These are phyloP conservation scores for Sistotremastrum niveocremeum DNA, from an alignment of 768 basidiomycete genomes.

Conservation along the genomic window DNA sequence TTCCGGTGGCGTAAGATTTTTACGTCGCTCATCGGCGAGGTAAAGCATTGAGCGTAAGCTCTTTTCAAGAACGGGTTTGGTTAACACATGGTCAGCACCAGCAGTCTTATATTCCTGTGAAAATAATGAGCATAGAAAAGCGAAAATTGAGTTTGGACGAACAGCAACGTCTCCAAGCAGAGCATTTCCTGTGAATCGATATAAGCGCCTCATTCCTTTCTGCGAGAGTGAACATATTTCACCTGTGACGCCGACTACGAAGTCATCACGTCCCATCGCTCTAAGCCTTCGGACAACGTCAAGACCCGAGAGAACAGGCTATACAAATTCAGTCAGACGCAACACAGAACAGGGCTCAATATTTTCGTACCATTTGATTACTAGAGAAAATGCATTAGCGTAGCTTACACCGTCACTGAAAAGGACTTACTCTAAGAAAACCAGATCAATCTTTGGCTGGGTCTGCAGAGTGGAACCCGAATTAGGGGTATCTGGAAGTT, in stretches of 20 bases:
- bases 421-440: no score
- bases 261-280: constrained; percentile 50
- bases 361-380: constrained; percentile 45
- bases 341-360: neutral
- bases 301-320: constrained; percentile 64
- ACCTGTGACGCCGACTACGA: constrained; percentile 77
- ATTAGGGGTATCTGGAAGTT: no score
- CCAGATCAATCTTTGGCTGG: no score
- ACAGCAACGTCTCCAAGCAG: neutral
- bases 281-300: constrained; percentile 53
- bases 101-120: neutral
- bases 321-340: no score
- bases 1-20: constrained; percentile 1
- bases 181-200: constrained; percentile 29
- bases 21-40: constrained; percentile 29
- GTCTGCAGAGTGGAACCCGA: no score
- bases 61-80: constrained; percentile 64
- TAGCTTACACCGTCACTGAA: no score
- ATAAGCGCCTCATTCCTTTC: neutral
- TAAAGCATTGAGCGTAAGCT: constrained; percentile 28
- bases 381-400: no score
- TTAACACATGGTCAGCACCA: constrained; percentile 40
- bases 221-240: constrained; percentile 7
- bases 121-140: no score
- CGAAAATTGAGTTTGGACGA: no score